phyloP scores from a whole-genome alignment of 225 moss, liverwort and hornwort species.

The Rhytidiadelphus loreus region DNA sequence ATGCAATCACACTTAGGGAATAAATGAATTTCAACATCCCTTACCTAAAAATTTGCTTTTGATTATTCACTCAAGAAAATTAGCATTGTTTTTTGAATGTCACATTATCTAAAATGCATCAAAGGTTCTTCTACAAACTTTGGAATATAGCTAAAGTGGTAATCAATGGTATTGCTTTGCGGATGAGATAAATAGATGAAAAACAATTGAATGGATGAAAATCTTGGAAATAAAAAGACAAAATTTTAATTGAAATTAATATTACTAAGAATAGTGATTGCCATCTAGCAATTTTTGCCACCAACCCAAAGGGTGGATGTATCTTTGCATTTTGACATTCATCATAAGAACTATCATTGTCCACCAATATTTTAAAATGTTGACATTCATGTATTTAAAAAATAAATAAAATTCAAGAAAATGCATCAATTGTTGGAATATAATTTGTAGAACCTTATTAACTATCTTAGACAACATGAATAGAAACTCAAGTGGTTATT shows the following conservation, averaged over 20 bases:
- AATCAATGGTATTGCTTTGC: background rate
- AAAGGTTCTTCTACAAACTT: background rate
- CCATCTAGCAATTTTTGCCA: rapidly evolving
- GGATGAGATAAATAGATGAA: background rate
- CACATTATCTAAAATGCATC: no score
- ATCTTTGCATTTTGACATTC: background rate
- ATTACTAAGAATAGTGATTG: no score
- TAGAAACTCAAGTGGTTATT: background rate
- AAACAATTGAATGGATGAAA: no score
- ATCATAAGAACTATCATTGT: no score
- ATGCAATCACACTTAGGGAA: no score
- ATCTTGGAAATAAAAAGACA: background rate
- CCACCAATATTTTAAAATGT: background rate
- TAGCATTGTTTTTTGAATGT: background rate
- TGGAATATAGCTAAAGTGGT: background rate
- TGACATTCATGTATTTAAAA: background rate
- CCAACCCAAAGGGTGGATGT: background rate
- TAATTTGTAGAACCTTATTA: background rate
- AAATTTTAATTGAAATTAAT: background rate
- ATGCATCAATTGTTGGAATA: background rate
- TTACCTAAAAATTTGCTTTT: no score
- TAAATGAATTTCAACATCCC: background rate
- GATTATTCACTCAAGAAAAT: background rate
- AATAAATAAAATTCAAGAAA: background rate
- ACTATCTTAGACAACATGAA: background rate